Percentiles rank a stretch among this genome's conserved stretches.
Evolutionary conservation across 2,329 filamentous ascomycete genomes (phyloP).

Genomic region (Alternaria consortialis): DNA sequence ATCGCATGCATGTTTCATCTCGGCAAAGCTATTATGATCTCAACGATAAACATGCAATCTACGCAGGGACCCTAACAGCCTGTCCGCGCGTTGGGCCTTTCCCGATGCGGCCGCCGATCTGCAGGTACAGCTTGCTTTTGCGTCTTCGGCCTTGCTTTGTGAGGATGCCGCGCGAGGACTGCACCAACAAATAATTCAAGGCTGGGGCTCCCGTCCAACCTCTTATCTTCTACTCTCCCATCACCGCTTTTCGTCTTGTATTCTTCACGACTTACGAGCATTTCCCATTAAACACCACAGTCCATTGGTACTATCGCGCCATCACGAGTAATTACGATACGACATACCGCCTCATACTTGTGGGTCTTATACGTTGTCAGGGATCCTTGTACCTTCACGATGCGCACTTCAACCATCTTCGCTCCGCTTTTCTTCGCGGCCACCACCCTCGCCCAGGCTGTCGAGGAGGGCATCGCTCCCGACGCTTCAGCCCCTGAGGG

Average conservation of each 20-base stretch:
- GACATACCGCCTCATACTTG: neutral
- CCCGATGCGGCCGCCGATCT: constrained; percentile 18
- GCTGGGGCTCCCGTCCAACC: constrained; percentile 11
- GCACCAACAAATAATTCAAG: constrained; percentile 24
- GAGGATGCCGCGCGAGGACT: constrained; percentile 14
- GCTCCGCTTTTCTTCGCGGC: constrained; percentile 42
- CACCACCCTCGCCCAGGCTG: constrained; percentile 36
- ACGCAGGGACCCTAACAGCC: constrained; percentile 8
- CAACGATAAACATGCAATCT: constrained; percentile 17
- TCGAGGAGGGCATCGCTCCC: constrained; percentile 58
- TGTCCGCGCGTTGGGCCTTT: constrained; percentile 15
- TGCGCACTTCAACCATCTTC: constrained; percentile 41
- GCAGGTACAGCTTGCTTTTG: constrained; percentile 24
- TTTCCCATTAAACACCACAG: neutral
- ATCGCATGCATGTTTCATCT: neutral
- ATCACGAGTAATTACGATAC: constrained; percentile 5
- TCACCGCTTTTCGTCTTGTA: neutral
- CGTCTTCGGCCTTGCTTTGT: constrained; percentile 21
- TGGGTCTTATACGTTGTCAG: constrained; percentile 9
- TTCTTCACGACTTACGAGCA: constrained; percentile 7
- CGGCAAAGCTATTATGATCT: constrained; percentile 1
- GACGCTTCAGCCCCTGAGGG: constrained; percentile 59
- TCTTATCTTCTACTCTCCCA: constrained; percentile 4
- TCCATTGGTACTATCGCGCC: neutral
- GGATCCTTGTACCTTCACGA: constrained; percentile 24